Evolutionary conservation across 176 grass and related monocot species (phyloP).

Genomic region (Metroxylon sagu): DNA sequence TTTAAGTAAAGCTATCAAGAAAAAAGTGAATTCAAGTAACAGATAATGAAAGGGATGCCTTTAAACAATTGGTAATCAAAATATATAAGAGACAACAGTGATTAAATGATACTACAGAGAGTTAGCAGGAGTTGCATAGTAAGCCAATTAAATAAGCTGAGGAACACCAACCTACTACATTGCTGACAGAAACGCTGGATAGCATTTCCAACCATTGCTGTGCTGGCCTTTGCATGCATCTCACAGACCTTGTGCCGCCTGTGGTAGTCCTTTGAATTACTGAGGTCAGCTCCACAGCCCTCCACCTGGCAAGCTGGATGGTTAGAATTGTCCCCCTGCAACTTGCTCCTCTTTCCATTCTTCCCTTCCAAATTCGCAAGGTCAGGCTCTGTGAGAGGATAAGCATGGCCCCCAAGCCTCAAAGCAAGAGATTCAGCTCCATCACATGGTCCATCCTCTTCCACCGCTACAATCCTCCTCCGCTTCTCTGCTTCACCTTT

Average conservation of each 20-base stretch:
- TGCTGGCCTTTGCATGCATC: constrained; percentile 42
- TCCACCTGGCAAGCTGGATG: constrained; percentile 61
- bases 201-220: constrained; percentile 28
- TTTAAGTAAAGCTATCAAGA: too few relatives aligned
- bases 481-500: constrained; percentile 45
- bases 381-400: constrained; percentile 10
- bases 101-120: too few relatives aligned
- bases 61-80: too few relatives aligned
- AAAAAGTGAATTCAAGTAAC: too few relatives aligned
- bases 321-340: constrained; percentile 7
- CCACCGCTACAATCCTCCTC: constrained; percentile 27
- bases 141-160: constrained; percentile 5
- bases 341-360: constrained; percentile 18
- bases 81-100: too few relatives aligned
- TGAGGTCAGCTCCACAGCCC: constrained; percentile 38
- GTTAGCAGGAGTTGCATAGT: too few relatives aligned
- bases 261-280: constrained; percentile 58
- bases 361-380: constrained; percentile 27
- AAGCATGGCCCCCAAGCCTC: constrained; percentile 2
- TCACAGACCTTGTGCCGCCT: constrained; percentile 81
- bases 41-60: too few relatives aligned
- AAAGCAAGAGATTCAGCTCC: constrained; percentile 3
- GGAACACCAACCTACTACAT: constrained; percentile 60
- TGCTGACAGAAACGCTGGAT: constrained; percentile 86
- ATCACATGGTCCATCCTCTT: constrained; percentile 23